These are phyloP conservation scores for Isoetes taiwanensis DNA, from an alignment of 75 land plant species.

Conservation along the genomic window DNA sequence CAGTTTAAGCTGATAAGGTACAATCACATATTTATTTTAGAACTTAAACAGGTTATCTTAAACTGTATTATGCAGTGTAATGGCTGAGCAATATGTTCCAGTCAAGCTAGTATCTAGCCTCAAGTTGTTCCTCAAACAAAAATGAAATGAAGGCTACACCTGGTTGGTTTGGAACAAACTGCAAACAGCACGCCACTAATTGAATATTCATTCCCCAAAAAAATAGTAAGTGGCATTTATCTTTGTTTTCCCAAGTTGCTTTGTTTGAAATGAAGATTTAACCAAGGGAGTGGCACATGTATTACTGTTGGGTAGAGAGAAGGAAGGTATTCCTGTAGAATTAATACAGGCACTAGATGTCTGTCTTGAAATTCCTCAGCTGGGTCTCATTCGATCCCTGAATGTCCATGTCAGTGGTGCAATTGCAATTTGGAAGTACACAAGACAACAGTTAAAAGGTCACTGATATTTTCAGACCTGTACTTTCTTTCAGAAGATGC, in stretches of 20 bases:
- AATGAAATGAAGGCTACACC: conserved; percentile 57
- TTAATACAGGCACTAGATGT: conserved; percentile 74
- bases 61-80: conserved; percentile 67
- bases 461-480: too few species aligned
- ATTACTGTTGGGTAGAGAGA: conserved; percentile 75
- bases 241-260: not conserved
- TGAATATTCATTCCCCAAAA: conserved; percentile 45
- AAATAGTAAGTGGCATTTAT: conserved; percentile 34
- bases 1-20: conserved; percentile 89
- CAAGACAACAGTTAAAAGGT: conserved; percentile 53
- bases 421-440: conserved; percentile 92
- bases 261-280: too few species aligned
- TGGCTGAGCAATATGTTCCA: conserved; percentile 90
- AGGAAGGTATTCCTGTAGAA: conserved; percentile 82
- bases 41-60: too few species aligned
- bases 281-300: too few species aligned
- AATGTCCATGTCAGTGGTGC: conserved; percentile 97
- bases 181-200: conserved; percentile 63
- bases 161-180: conserved; percentile 88
- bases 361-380: conserved; percentile 81
- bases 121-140: conserved; percentile 43
- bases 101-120: conserved; percentile 42
- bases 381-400: conserved; percentile 70
- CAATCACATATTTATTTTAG: too few species aligned
- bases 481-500: too few species aligned